phyloP scores from a whole-genome alignment of 192 early-diverging fungal genomes.

The Umbelopsis isabellina region DNA sequence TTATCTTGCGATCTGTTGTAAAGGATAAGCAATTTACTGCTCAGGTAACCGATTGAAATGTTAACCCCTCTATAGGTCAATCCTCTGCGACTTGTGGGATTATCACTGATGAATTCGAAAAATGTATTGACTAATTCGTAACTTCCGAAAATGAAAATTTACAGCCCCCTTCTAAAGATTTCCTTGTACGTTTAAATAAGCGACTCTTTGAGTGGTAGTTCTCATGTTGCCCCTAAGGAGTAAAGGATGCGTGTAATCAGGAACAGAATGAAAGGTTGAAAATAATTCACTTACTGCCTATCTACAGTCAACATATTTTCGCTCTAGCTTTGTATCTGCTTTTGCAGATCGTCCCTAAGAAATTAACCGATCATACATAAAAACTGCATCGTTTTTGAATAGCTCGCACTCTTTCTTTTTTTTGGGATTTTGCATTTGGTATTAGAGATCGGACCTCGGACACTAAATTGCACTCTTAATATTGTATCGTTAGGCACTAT shows the following conservation, averaged over 20 bases:
- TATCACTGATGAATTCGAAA: neutral
- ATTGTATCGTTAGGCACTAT: neutral
- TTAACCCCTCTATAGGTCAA: neutral
- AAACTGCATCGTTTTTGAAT: neutral
- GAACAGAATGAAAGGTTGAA: slow-evolving; percentile 14
- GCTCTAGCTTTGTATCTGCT: too few species aligned
- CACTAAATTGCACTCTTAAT: slow-evolving; percentile 22
- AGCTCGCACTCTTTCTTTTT: slow-evolving; percentile 11
- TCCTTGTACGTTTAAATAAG: slow-evolving; percentile 22
- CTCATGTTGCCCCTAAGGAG: slow-evolving; percentile 22
- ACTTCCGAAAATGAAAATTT: slow-evolving; percentile 14
- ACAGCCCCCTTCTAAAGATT: slow-evolving; percentile 20
- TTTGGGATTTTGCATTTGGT: slow-evolving; percentile 1
- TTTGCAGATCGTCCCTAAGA: too few species aligned
- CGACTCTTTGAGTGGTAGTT: slow-evolving; percentile 18
- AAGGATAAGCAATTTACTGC: too few species aligned
- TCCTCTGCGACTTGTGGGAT: neutral
- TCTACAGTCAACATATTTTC: too few species aligned
- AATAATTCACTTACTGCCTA: too few species aligned
- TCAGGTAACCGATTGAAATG: neutral
- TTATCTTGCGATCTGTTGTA: too few species aligned
- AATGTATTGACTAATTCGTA: slow-evolving; percentile 16
- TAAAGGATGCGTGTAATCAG: slow-evolving; percentile 20
- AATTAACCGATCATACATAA: slow-evolving; percentile 1
- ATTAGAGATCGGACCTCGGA: slow-evolving; percentile 20